Evolutionary conservation across 1,284 basidiomycete genomes (phyloP).

Genomic region (Cutaneotrichosporon arboriforme): DNA sequence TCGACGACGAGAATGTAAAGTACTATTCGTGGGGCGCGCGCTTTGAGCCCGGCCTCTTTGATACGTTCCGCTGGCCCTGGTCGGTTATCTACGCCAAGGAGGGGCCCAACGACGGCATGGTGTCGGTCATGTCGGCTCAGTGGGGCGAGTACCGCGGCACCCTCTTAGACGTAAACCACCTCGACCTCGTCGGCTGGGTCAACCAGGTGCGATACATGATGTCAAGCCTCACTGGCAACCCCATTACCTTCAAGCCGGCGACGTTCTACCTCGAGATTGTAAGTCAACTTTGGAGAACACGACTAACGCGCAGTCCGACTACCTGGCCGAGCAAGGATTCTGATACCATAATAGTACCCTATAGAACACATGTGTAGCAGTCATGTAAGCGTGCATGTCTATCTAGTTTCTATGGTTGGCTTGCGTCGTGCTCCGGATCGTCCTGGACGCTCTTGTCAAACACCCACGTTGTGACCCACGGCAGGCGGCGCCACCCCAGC

Average conservation of each 20-base stretch:
- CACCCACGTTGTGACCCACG: constrained; percentile 3
- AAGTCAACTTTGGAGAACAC: no score
- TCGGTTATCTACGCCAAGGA: constrained; percentile 79
- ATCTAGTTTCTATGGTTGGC: no score
- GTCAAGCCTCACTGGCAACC: constrained; percentile 77
- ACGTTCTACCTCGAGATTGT: constrained; percentile 80
- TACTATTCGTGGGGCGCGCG: constrained; percentile 92
- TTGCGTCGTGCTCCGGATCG: no score
- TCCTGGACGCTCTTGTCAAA: constrained; percentile 2
- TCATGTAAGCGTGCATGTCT: no score
- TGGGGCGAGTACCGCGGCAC: constrained; percentile 78
- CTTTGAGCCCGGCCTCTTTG: constrained; percentile 79
- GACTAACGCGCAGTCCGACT: constrained; percentile 46
- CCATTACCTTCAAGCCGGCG: constrained; percentile 79
- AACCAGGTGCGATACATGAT: constrained; percentile 65
- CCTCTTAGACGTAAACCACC: constrained; percentile 80
- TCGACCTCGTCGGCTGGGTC: constrained; percentile 63
- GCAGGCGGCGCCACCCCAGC: constrained; percentile 18
- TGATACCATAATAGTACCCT: constrained; percentile 12
- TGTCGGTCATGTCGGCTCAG: constrained; percentile 77
- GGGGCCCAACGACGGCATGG: constrained; percentile 90
- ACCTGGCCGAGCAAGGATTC: constrained; percentile 44
- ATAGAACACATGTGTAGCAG: no score
- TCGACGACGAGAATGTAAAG: constrained; percentile 66
- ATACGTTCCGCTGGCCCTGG: constrained; percentile 81